Evolutionary conservation across 192 early-diverging fungal species (phyloP).

Genomic region (Backusella psychrophila): DNA sequence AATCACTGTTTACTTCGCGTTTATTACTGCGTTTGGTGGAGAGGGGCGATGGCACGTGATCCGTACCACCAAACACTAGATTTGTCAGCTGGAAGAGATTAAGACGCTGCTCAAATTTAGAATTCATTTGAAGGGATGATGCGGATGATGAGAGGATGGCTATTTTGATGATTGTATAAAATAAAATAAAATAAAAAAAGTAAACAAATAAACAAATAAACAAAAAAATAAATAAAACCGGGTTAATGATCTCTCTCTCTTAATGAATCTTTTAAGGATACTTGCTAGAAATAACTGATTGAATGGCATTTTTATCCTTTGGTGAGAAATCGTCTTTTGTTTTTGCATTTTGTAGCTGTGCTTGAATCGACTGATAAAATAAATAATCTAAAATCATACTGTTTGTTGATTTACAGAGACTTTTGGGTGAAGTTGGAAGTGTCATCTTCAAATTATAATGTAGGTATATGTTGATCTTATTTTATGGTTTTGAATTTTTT

Average conservation of each 20-base stretch:
- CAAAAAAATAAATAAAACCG: not conserved
- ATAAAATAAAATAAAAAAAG: constrained; percentile 5
- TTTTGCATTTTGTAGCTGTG: constrained; percentile 49
- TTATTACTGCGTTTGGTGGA: constrained; percentile 1
- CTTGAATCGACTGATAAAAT: constrained; percentile 51
- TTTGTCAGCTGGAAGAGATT: constrained; percentile 55
- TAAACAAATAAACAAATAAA: not conserved
- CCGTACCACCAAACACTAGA: constrained; percentile 47
- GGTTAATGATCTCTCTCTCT: not conserved
- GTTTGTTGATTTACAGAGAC: constrained; percentile 33
- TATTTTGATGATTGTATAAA: constrained; percentile 23
- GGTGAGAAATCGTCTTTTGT: constrained; percentile 8
- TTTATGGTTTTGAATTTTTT: not conserved
- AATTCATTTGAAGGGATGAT: constrained; percentile 30
- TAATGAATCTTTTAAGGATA: not conserved
- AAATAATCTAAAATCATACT: constrained; percentile 54
- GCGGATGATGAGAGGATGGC: constrained; percentile 14
- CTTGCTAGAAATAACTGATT: constrained; percentile 49
- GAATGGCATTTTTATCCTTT: constrained; percentile 50
- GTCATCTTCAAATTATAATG: not conserved
- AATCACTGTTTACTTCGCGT: constrained; percentile 5
- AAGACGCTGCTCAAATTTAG: constrained; percentile 49
- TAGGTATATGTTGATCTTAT: not conserved
- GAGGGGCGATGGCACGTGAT: constrained; percentile 35
- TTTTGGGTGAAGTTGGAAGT: not conserved